Base-by-base conservation (phyloP, 768 basidiomycete species). In the Mycena vitilis region DNA sequence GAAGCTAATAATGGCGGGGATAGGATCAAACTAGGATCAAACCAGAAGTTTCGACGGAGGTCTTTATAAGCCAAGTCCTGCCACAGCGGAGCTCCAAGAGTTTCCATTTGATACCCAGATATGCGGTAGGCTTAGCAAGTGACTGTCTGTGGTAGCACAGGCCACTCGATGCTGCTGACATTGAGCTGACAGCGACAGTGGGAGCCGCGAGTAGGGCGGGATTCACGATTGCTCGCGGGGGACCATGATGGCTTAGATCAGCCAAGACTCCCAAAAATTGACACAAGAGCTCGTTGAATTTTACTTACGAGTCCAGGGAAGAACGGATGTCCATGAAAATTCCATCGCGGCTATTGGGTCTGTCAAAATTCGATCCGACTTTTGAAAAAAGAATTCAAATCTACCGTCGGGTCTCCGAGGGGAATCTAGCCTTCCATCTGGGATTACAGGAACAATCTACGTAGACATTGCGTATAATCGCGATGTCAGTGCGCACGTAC, bases 41-140 rank as follows among this genome's bases (percentile, higher is more conserved):
- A 22, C n/a, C 8, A 63, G 60, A 67, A 67, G 37, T 34, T 61
- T 60, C 65, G 51, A 44, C 42, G 23, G 25, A 37, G 30, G 38
- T n/a, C n/a, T n/a, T n/a, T 34, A 49, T 16, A 25, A 20, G 48
- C 59, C 60, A 53, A 52, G 63, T 58, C 49, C 55, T 58, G 36
- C 47, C 30, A 22, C 16, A 56, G 13, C 62, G 62, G 62, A 56
- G 36, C 23, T 47, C 34, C 62, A 45, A n/a, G 45, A 48, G 15
- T 38, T 56, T 45, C 30, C 5, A 54, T 44, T 63, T 54, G 53
- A 56, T 37, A 38, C 47, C 63, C 47, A 40, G 20, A 30, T 20
- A 20, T 57, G 11, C 20, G 63, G 53, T 55, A 55, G n/a, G 53
- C 25, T 25, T 42, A 40, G 25, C 45, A 10, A 49, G 59, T n/a